Base-by-base conservation (phyloP, 2,329 filamentous ascomycete species). In the Chaetomium olivaceum region DNA sequence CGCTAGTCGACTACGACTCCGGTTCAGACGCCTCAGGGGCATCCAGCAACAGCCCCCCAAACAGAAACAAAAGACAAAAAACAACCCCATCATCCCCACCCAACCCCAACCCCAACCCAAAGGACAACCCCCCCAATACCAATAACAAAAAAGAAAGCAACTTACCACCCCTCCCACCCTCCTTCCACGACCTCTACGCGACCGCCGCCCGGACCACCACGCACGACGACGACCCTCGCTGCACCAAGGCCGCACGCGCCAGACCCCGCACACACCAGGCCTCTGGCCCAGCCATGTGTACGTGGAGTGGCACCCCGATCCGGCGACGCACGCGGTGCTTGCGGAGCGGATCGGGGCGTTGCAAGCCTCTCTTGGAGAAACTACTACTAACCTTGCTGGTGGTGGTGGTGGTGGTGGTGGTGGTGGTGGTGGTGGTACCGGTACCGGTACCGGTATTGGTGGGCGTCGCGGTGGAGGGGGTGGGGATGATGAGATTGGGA, bases 281-380 rank as follows among this genome's bases (percentile, higher is more conserved):
- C 92, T 93, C 76, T 99, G 95, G 95, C 92, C 94, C 1, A 92
- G 89, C 39, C 94, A 98, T 78, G 76, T 98, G 55, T 98, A 96
- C 76, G 82, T 97, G 64, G 94, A 98, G 80, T 99, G 95, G 87
- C 81, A 83, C 74, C 87, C 87, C 19, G 75, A 78, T 1, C 70
- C 76, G 16, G 55, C 74, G 54, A 81, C 89, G 68, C 81, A 84
- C 70, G 71, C 73, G 1, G 69, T 79, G 31, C 7, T 33, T 4
- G 9, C 31, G 31, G 31, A 33, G 9, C 5, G 31, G 31, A 11
- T 33, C 31, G 31, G 4, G 6, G 31, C 31, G 31, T 33, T 33
- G 31, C 31, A 9, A 8, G 31, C 31, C 2, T 11, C 9, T 11
- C 7, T 8, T 33, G n/a, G n/a, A n/a, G n/a, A n/a, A n/a, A n/a